Percentiles rank a stretch among this genome's conserved stretches.
These are phyloP conservation scores for Thermothielavioides terrestris DNA, from an alignment of 495 filamentous ascomycete species.

Conservation along the genomic window DNA sequence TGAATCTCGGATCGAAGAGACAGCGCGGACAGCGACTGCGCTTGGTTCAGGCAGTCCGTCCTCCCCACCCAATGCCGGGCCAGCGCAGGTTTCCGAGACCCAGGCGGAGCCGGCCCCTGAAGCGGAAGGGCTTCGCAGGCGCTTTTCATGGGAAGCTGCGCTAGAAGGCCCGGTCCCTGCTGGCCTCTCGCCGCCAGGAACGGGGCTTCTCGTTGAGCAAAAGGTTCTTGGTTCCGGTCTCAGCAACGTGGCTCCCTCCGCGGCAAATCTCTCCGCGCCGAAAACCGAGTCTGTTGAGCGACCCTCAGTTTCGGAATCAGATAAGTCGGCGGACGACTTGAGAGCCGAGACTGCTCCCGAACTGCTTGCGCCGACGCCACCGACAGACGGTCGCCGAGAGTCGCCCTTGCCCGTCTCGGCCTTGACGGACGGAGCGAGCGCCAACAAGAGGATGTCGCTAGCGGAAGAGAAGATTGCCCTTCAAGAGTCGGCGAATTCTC, in stretches of 20 bases:
- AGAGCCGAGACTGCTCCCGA: constrained; percentile 1
- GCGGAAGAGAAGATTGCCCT: constrained; percentile 37
- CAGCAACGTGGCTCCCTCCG: neutral
- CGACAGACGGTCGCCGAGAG: constrained; percentile 17
- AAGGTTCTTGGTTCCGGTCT: constrained; percentile 1
- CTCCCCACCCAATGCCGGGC: neutral
- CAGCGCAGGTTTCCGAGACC: neutral
- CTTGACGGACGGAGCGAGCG: constrained; percentile 9
- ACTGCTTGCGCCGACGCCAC: constrained; percentile 18
- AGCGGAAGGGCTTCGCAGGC: constrained; percentile 19
- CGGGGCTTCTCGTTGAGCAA: constrained; percentile 3
- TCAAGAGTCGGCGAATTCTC: constrained; percentile 21
- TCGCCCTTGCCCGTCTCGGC: constrained; percentile 31
- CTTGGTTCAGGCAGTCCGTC: neutral
- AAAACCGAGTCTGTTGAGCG: neutral
- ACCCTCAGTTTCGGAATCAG: neutral
- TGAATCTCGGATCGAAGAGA: neutral
- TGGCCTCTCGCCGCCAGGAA: neutral
- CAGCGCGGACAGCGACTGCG: neutral
- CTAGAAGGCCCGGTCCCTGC: neutral
- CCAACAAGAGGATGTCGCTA: constrained; percentile 21
- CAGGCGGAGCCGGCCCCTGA: neutral
- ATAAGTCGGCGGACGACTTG: neutral
- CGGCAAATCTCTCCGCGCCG: neutral
- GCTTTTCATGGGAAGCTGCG: constrained; percentile 47